phyloP scores from a whole-genome alignment of 169 alveolate species.

The Theileria equi region DNA sequence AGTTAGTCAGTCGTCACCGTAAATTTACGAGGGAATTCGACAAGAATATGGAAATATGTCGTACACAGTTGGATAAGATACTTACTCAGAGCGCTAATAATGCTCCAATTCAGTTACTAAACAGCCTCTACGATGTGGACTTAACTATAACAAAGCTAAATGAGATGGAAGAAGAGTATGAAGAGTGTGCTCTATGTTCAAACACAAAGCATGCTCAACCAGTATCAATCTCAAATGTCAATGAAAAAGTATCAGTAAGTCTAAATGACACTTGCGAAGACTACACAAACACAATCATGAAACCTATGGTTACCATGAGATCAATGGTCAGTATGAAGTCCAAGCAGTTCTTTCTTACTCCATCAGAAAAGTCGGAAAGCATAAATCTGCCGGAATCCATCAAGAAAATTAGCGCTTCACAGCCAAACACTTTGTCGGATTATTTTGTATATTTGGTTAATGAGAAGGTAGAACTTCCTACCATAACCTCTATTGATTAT shows the following conservation, averaged over 20 bases:
- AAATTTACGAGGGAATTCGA: conserved; percentile 49
- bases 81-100: background rate
- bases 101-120: background rate
- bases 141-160: conserved; percentile 15
- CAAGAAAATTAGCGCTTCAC: background rate
- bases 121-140: conserved; percentile 29
- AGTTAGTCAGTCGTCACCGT: conserved; percentile 56
- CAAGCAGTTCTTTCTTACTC: conserved; percentile 1
- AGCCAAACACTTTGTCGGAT: conserved; percentile 1
- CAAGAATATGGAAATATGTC: conserved; percentile 43
- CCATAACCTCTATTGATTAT: background rate
- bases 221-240: background rate
- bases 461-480: background rate
- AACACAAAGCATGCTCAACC: conserved; percentile 19
- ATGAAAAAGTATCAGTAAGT: background rate
- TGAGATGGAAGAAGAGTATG: conserved; percentile 6
- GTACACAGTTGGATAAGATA: conserved; percentile 39
- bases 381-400: background rate
- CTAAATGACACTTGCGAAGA: background rate
- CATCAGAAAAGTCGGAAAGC: background rate
- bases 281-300: no score
- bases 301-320: background rate
- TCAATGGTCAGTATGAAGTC: background rate
- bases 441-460: conserved; percentile 22
- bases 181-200: conserved; percentile 21